Conservation (phyloP, 257 asterid species). For the Solanum rostratum region DNA sequence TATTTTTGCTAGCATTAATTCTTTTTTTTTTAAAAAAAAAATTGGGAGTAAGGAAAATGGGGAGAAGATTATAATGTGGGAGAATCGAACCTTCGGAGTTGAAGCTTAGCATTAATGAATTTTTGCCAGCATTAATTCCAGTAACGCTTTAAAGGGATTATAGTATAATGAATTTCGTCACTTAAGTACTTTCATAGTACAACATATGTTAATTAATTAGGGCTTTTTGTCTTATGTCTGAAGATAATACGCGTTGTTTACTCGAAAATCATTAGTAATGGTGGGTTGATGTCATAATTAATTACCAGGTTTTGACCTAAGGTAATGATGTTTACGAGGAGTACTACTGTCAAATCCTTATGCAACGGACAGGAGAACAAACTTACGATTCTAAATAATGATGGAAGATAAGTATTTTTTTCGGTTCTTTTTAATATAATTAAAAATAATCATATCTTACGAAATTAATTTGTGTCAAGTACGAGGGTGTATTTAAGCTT, state of each 20-base stretch:
- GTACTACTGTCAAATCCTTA: neutral
- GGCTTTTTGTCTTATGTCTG: neutral
- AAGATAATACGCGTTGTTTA: neutral
- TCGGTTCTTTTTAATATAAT: neutral
- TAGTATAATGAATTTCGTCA: neutral
- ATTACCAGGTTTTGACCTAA: neutral
- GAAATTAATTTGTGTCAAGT: too few relatives aligned
- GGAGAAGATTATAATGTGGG: too few relatives aligned
- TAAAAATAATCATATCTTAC: too few relatives aligned
- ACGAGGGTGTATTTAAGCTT: too few relatives aligned
- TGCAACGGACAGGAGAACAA: neutral
- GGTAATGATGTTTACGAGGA: neutral
- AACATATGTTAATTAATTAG: neutral
- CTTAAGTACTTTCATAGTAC: neutral
- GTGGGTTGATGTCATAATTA: slow-evolving; percentile 4
- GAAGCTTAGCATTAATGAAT: too few relatives aligned
- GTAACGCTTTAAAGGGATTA: neutral
- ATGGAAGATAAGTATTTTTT: neutral
- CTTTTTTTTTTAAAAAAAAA: too few relatives aligned
- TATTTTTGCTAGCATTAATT: neutral
- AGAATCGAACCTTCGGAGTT: too few relatives aligned
- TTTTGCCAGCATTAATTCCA: neutral
- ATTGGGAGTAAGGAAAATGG: too few relatives aligned
- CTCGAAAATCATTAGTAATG: neutral
- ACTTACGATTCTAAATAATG: neutral